Evolutionary conservation across 257 asterid species (phyloP).

Genomic region (Nicotiana tomentosiformis): DNA sequence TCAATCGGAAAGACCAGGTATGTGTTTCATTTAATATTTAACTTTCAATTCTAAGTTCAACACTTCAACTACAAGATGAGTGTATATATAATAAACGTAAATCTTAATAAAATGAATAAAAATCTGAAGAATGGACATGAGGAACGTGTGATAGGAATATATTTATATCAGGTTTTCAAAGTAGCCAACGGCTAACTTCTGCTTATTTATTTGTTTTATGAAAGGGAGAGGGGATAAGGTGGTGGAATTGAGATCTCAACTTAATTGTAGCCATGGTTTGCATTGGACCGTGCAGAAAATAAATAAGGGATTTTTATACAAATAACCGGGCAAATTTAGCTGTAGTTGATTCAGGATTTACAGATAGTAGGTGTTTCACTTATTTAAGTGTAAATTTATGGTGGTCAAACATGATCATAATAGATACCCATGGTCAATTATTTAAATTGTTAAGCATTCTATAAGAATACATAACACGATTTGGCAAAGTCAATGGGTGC

Average conservation of each 20-base stretch:
- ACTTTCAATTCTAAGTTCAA: not conserved
- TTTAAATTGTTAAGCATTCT: too few relatives aligned
- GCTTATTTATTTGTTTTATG: not conserved
- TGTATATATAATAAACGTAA: not conserved
- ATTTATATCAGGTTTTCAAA: not conserved
- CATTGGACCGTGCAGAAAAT: not conserved
- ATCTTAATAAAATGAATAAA: not conserved
- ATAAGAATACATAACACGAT: too few relatives aligned
- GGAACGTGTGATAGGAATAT: not conserved
- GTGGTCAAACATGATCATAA: too few relatives aligned
- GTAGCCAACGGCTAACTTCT: not conserved
- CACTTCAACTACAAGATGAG: not conserved
- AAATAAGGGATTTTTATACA: not conserved
- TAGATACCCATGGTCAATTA: too few relatives aligned
- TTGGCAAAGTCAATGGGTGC: too few relatives aligned
- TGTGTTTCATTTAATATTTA: not conserved
- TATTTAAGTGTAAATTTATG: too few relatives aligned
- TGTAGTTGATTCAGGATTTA: too few relatives aligned
- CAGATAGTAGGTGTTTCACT: too few relatives aligned
- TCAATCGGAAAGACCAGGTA: not conserved
- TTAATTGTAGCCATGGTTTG: not conserved
- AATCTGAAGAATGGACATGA: not conserved
- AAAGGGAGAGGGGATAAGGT: not conserved
- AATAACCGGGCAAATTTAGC: too few relatives aligned
- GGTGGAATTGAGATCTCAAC: not conserved